Percentiles rank a stretch among this genome's conserved stretches.
Evolutionary conservation across 306 rosid species (phyloP).

Genomic region (Luffa aegyptiaca): DNA sequence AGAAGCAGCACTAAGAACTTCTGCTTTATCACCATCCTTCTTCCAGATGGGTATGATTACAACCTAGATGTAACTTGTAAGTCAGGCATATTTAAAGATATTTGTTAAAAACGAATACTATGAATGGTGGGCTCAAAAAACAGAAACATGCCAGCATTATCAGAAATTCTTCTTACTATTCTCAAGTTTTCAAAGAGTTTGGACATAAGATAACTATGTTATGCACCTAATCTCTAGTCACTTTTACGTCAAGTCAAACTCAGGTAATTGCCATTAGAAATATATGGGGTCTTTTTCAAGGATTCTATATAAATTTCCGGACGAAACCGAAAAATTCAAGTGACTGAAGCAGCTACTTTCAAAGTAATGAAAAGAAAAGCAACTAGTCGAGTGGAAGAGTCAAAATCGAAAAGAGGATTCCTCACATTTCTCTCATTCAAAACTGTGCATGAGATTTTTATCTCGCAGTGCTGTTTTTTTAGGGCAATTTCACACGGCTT

Average conservation of each 20-base stretch:
- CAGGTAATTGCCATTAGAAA: background rate
- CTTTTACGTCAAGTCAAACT: background rate
- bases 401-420: background rate
- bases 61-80: conserved; percentile 51
- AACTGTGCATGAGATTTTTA: background rate
- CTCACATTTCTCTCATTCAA: background rate
- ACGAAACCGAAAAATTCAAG: background rate
- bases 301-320: background rate
- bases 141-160: background rate
- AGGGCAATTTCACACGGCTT: background rate
- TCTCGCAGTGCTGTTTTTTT: background rate
- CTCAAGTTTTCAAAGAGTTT: background rate
- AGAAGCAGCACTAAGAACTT: conserved; percentile 59
- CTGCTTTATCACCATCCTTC: conserved; percentile 62
- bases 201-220: background rate
- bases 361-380: background rate
- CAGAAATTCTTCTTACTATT: background rate
- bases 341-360: background rate
- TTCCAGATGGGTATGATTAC: conserved; percentile 93
- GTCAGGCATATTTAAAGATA: background rate
- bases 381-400: background rate
- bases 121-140: background rate
- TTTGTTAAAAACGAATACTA: background rate
- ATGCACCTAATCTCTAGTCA: background rate
- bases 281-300: background rate